Conservation (phyloP, 208 protist species). For the Phytomonas serpens region DNA sequence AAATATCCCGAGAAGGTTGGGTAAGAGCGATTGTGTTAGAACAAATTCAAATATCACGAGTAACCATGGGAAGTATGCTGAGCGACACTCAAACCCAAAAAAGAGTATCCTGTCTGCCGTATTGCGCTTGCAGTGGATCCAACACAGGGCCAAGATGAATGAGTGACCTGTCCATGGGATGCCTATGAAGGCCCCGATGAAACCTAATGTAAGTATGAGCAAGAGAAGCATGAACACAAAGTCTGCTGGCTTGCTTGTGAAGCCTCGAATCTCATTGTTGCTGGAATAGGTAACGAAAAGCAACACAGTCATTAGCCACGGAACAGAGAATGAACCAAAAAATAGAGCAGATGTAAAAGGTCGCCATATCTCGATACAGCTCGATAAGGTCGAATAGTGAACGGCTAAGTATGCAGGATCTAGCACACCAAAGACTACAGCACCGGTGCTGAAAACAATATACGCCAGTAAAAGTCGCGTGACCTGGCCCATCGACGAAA, state of each 20-base stretch:
- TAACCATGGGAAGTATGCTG: slow-evolving; percentile 77
- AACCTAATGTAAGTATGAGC: slow-evolving; percentile 22
- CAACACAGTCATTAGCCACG: slow-evolving; percentile 67
- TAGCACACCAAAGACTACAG: slow-evolving; percentile 33
- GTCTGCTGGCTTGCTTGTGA: slow-evolving; percentile 65
- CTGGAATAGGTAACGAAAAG: slow-evolving; percentile 75
- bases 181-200: slow-evolving; percentile 25
- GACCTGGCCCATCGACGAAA: slow-evolving; percentile 41
- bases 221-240: slow-evolving; percentile 72
- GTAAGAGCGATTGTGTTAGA: slow-evolving; percentile 32
- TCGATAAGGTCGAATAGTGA: not conserved
- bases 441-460: slow-evolving; percentile 35
- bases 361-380: slow-evolving; percentile 50
- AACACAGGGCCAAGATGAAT: slow-evolving; percentile 71
- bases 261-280: slow-evolving; percentile 69
- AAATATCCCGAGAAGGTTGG: slow-evolving; percentile 62
- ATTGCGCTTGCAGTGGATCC: slow-evolving; percentile 87
- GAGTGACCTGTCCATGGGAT: slow-evolving; percentile 49
- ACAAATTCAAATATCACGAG: slow-evolving; percentile 64
- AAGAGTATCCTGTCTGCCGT: slow-evolving; percentile 42
- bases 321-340: slow-evolving; percentile 72
- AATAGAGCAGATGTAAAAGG: slow-evolving; percentile 62
- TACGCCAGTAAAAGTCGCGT: slow-evolving; percentile 35
- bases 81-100: slow-evolving; percentile 73
- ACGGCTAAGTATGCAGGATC: slow-evolving; percentile 4